Base-by-base conservation (phyloP, 2,329 filamentous ascomycete species). In the Pseudocercospora vitis region DNA sequence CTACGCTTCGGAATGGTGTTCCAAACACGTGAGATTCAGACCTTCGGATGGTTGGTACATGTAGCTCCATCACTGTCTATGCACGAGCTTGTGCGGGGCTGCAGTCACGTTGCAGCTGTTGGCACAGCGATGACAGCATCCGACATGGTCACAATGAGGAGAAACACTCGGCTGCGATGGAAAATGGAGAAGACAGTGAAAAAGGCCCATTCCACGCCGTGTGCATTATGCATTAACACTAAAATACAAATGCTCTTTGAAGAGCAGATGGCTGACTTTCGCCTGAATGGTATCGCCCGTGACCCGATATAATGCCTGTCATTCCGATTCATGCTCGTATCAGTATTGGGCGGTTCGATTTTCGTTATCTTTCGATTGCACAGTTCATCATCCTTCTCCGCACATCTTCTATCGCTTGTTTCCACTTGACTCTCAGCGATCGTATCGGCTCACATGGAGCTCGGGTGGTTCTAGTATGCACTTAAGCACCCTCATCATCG, bases 401-500 rank as follows among this genome's bases (percentile, higher is more conserved):
- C 46, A 29, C n/a, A n/a, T 21, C 14, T 24, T 45, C 42, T 45
- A 14, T 23, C 42, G 16, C 7, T 26, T 45, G 21, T 18, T 31
- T 14, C 12, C 19, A 21, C 37, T 26, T 40, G 9, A 1, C 14
- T 32, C 7, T 11, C 14, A 14, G 16, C 16, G 28, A 47, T 31
- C 37, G 19, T 35, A n/a, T 35, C 32, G 32, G n/a, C 14, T 35
- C 32, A n/a, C n/a, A 8, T 7, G 32, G 32, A 5, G 7, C n/a
- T 35, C 44, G 18, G 26, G 35, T 18, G 37, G 37, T 19, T 29
- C 26, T 9, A 52, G 32, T 39, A 50, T 48, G 44, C 52, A 56
- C 62, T 62, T 71, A 73, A 50, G 70, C 70, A 56, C 71, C 71
- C 64, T 74, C 71, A 44, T 73, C 71, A 58, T 79, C 76, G 55